Evolutionary conservation across 495 filamentous ascomycete species (phyloP), one percentile per base, ranked within the genome.

Genomic region (Lasiosphaeris hirsuta): DNA sequence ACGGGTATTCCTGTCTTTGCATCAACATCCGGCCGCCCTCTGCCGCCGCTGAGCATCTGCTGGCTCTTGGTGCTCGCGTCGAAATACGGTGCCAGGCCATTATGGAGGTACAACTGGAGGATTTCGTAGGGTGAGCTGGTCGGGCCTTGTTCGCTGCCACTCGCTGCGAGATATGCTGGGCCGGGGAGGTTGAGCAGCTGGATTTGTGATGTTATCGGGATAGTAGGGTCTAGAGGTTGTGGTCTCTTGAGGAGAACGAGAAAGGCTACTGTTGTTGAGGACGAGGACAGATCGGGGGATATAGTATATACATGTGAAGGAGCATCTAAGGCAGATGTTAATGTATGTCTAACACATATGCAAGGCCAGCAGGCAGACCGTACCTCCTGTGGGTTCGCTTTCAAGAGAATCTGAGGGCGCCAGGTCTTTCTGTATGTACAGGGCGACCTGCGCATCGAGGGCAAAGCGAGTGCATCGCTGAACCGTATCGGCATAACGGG

Each of bases 1-100:
- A 91, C 90, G n/a, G 94, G 89, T 61, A 99, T 90, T 41, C 93
- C 93, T 13, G 90, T 96, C 78, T 95, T 94, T 14, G 86, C 85
- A 65, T 96, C 93, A 13, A 86, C 86, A 66, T 96, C 93, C 33
- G 83, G 81, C 71, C 90, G 79, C 51, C 84, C 84, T 67, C 88
- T 82, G 39, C 78, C 76, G 41, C 83, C 83, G 65, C 80, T 81
- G 39, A 79, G 72, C 39, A 78, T 74, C 64, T 93, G 89, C 59
- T 95, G 90, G 63, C 78, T 86, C 67, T 90, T 94, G 35, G 92
- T 92, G 70, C 87, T 92, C 51, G 91, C 91, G 79, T 99, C 92
- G 67, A 99, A 96, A 69, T 96, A 96, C 46, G 94, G 95, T 58
- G 86, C 90, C 65, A 99, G 74, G 60, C 87, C 90, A 58, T 88